Conservation (phyloP, 495 filamentous ascomycete species). For the Mycothermus thermophilus region DNA sequence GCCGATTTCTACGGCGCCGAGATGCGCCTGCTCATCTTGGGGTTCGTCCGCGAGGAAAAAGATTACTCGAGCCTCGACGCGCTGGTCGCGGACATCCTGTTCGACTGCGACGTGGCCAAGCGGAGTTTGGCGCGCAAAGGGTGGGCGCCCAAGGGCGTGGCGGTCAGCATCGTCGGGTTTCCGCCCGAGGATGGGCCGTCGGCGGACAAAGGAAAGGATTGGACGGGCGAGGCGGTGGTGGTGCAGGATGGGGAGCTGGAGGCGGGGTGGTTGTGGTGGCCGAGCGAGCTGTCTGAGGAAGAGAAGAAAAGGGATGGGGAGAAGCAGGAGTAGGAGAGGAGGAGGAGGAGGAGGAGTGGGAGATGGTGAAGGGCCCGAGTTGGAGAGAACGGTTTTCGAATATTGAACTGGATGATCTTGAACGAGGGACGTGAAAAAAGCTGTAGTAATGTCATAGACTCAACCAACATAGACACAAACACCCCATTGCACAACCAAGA, state of each 20-base stretch:
- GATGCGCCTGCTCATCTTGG: constrained; percentile 67
- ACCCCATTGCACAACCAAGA: too few relatives aligned
- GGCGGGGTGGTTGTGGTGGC: constrained; percentile 26
- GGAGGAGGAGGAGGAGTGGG: neutral
- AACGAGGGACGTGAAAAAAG: too few relatives aligned
- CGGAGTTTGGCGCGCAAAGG: constrained; percentile 53
- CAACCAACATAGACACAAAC: too few relatives aligned
- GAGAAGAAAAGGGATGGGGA: neutral
- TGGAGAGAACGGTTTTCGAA: neutral
- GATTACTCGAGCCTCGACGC: constrained; percentile 77
- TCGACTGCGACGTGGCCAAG: constrained; percentile 74
- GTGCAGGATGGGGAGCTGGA: constrained; percentile 22
- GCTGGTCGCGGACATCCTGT: constrained; percentile 71
- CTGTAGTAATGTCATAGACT: too few relatives aligned
- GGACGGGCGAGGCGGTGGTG: constrained; percentile 19
- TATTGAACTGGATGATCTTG: too few relatives aligned
- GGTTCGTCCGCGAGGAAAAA: constrained; percentile 77
- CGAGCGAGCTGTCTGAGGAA: constrained; percentile 1
- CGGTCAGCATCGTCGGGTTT: too few relatives aligned
- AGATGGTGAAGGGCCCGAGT: neutral
- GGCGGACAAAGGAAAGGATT: constrained; percentile 1
- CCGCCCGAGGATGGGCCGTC: too few relatives aligned
- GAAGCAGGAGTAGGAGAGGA: neutral
- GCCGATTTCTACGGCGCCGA: constrained; percentile 71
- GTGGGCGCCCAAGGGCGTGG: constrained; percentile 35